Evolutionary conservation across 441 rosid species (phyloP).

Genomic region (Dalechampia spathulata): DNA sequence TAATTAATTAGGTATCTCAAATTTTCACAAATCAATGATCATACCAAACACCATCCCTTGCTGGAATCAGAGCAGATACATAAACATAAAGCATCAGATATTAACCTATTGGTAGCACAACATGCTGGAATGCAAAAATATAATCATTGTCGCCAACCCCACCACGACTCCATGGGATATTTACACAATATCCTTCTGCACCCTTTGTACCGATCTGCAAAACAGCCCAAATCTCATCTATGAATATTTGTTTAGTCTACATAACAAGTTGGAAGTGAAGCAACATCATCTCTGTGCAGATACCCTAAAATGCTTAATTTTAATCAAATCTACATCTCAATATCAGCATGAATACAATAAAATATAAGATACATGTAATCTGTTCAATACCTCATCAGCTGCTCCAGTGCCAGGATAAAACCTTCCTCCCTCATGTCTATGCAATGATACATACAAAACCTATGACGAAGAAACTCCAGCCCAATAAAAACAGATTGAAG

Average conservation of each 20-base stretch:
- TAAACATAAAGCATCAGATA: conserved; percentile 9
- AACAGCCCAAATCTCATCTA: conserved; percentile 8
- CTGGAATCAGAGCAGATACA: conserved; percentile 4
- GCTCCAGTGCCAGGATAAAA: conserved; percentile 97
- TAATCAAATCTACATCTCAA: too few relatives aligned
- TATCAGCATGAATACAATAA: background rate
- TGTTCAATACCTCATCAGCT: conserved; percentile 57
- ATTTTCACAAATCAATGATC: background rate
- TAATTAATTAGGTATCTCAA: background rate
- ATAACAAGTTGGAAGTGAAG: background rate
- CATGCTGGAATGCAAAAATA: conserved; percentile 74
- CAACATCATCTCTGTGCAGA: conserved; percentile 1
- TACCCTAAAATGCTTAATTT: background rate
- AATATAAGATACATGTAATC: background rate
- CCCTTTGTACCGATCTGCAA: conserved; percentile 75
- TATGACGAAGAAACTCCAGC: conserved; percentile 15
- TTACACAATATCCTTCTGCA: conserved; percentile 92
- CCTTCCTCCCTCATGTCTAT: conserved; percentile 86
- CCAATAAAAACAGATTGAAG: background rate
- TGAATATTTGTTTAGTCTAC: conserved; percentile 7
- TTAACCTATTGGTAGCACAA: conserved; percentile 92
- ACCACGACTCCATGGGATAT: conserved; percentile 91
- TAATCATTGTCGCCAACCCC: conserved; percentile 96
- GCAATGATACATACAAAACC: conserved; percentile 90
- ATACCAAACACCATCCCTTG: background rate